Conservation (phyloP, 805 yeast species). For the Nakazawaea holstii region DNA sequence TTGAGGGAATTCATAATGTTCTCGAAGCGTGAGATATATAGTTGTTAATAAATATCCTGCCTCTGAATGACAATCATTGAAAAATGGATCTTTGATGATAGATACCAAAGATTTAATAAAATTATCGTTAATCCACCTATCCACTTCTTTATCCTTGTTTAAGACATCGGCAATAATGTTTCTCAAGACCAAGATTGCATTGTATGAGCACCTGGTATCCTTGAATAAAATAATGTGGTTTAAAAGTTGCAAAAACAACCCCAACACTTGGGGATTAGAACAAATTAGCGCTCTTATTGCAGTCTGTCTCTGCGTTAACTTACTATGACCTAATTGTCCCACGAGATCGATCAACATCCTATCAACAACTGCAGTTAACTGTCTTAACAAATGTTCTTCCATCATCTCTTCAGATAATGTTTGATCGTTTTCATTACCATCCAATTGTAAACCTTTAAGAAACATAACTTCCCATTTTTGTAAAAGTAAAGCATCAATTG, state of each 20-base stretch:
- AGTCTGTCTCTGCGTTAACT: slow-evolving; percentile 52
- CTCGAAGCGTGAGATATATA: slow-evolving; percentile 66
- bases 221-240: slow-evolving; percentile 75
- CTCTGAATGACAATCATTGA: slow-evolving; percentile 83
- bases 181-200: slow-evolving; percentile 76
- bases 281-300: slow-evolving; percentile 65
- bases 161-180: slow-evolving; percentile 67
- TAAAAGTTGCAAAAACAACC: slow-evolving; percentile 70
- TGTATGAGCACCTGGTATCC: slow-evolving; percentile 90
- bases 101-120: slow-evolving; percentile 65
- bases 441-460: slow-evolving; percentile 49
- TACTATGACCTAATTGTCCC: slow-evolving; percentile 58
- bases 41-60: slow-evolving; percentile 86
- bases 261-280: slow-evolving; percentile 59
- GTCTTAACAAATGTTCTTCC: slow-evolving; percentile 92
- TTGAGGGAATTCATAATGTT: slow-evolving; percentile 66
- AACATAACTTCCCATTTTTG: slow-evolving; percentile 70
- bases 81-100: slow-evolving; percentile 68
- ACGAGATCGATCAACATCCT: slow-evolving; percentile 81
- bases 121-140: slow-evolving; percentile 56
- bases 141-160: slow-evolving; percentile 69
- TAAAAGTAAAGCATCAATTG: slow-evolving; percentile 70
- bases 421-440: slow-evolving; percentile 53
- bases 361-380: slow-evolving; percentile 87
- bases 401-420: slow-evolving; percentile 95